Evolutionary conservation across 352 stramenopile genomes (phyloP).

Genomic region (Phytophthora idaei): DNA sequence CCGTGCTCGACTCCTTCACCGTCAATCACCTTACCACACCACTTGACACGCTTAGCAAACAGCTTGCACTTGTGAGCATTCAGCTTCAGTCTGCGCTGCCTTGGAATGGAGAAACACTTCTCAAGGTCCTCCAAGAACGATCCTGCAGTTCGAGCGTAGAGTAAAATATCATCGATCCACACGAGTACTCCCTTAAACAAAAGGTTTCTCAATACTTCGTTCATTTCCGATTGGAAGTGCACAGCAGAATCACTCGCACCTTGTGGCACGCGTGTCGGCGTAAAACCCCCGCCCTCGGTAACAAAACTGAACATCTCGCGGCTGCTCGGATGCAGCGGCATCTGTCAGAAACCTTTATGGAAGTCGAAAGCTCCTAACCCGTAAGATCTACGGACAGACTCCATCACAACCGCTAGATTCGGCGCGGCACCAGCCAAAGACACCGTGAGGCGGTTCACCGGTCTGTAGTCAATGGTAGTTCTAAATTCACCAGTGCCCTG

Average conservation of each 20-base stretch:
- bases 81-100: conserved; percentile 8
- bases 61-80: conserved; percentile 24
- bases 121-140: not conserved
- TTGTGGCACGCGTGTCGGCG: not conserved
- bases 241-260: conserved; percentile 8
- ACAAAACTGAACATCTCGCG: conserved; percentile 10
- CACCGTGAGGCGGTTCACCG: not conserved
- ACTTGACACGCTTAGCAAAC: conserved; percentile 19
- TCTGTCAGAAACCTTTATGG: conserved; percentile 18
- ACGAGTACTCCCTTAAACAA: not conserved
- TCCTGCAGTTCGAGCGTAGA: not conserved
- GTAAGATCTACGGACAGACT: not conserved
- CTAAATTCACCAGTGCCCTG: not conserved
- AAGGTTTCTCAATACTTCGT: not conserved
- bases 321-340: conserved; percentile 4
- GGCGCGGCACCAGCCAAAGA: conserved; percentile 6
- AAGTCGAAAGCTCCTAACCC: conserved; percentile 20
- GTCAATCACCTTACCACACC: conserved; percentile 17
- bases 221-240: conserved; percentile 11
- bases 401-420: not conserved
- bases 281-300: conserved; percentile 2
- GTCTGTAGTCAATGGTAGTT: conserved; percentile 15
- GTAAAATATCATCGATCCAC: conserved; percentile 4
- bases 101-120: conserved; percentile 4
- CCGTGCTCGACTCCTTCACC: conserved; percentile 15